Evolutionary conservation across 192 early-diverging fungal species (phyloP), one percentile per base, ranked within the genome.

Genomic region (Chytriomyces sp.): DNA sequence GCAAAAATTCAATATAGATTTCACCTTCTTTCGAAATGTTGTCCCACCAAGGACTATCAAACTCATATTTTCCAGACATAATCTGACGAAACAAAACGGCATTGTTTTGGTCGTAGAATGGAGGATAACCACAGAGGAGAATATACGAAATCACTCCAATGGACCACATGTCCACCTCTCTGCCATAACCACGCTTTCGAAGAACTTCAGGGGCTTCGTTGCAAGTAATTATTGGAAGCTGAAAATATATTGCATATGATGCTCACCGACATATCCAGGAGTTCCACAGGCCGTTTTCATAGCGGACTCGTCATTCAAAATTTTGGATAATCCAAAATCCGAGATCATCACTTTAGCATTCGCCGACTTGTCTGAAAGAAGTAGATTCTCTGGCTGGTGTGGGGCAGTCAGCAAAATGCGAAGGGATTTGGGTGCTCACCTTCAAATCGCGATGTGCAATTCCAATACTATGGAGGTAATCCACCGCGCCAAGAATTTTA

Each of bases 61-160:
- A 95, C 36, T 80, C 74, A 71, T 88, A 94, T 52, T 80, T 77
- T 49, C 85, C 89, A 26, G 69, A 49, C 49, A 83, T 70, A 30
- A 91, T 87, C 61, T 86, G 87, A 22, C 81, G 36, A 37, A 84
- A 73, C 28, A 88, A 76, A 26, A 73, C 73, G 8, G 81, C 73
- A 67, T 89, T 80, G 36, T 86, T 83, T 59, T 77, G 72, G 40
- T 73, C 69, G 63, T 74, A 85, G 72, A 96, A 96, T 30, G 94
- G 94, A 31, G 90, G 91, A 74, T 85, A 89, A 14, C 94, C 92
- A 64, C 86, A 92, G 4, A 96, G 79, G 30, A 83, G 88, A 64
- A 93, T 89, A 76, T 94, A 96, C 33, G 94, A 80, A 30, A 96
- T 93, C 0, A 95, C 92, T n/a, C 95, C 95, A 8, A 94, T 75